Evolutionary conservation across 2,329 filamentous ascomycete genomes (phyloP), one percentile per base, ranked within the genome.

Genomic region (Pezizomycotina sp.): DNA sequence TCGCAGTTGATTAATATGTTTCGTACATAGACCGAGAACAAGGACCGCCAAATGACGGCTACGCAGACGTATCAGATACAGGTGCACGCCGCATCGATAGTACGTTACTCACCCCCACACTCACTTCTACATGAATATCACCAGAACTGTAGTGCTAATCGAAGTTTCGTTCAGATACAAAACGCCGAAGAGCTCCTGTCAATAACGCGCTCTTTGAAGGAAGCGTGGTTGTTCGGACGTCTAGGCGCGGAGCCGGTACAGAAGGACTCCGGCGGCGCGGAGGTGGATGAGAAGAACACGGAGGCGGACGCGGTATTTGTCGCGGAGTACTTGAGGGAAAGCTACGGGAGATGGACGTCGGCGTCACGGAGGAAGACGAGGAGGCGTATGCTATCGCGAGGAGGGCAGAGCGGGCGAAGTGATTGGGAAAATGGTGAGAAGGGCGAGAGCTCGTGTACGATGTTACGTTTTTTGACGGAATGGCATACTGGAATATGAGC

Each of bases 141-240:
- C 12, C 4, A 6, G 19, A 21, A 12, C 15, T 9, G 26, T 37
- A 33, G 36, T 24, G 35, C 8, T 27, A n/a, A n/a, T n/a, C n/a
- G n/a, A n/a, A n/a, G n/a, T 8, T 31, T 4, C 6, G 5, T 25
- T 52, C 39, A 69, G 69, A 65, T 74, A 45, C 66, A 68, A 38
- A 64, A 68, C 1, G 65, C 67, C 9, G 71, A 77, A 56, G 71
- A 75, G 36, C 59, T 74, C 7, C 61, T 73, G 39, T 62, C 64
- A 8, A 53, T 77, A 9, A 71, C 69, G 16, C 64, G 72, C 14
- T 62, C 65, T 16, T 60, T 77, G 56, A 74, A 77, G 51, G 72
- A 77, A 51, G 60, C 70, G 14, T 77, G 73, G 73, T 58, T 76
- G 4, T 75, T 74, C 48, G 73, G 73, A 3, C 68, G 69, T 38